Evolutionary conservation across 805 yeast genomes (phyloP), one percentile per base, ranked within the genome.

Genomic region (Schizosaccharomyces cryophilus): DNA sequence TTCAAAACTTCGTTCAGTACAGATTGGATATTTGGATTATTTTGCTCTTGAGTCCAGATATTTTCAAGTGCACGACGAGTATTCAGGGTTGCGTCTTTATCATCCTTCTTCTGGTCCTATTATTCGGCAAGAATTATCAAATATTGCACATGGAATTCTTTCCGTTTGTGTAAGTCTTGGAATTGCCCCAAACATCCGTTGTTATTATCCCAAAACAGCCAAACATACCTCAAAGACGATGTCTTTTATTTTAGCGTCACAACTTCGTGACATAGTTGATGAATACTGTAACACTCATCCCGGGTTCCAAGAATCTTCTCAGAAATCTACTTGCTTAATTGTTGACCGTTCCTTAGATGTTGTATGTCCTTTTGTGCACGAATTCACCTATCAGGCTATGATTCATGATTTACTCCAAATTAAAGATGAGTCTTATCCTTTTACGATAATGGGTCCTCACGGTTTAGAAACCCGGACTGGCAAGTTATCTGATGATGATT

Each of bases 311-410:
- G 80, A 81, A 0, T 66, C 65, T 13, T 63, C 63, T 26, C 71
- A 73, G 11, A 73, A 85, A 65, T 86, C 87, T 0, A 76, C 85
- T 0, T 76, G 90, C 64, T 70, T 93, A 42, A 80, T 93, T 21
- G 75, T 85, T 1, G 98, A 93, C 70, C 77, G 99, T 64, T 77
- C 95, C 1, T 69, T 88, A 69, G 98, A 94, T 69, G 73, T 84
- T 59, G 79, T 80, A 66, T 85, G 93, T 5, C 95, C 96, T 0
- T 69, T 93, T 58, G 71, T 89, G 61, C 97, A 93, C 70, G 95
- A 87, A 69, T 87, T 89, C 71, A 80, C 84, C 29, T 93, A 89
- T 71, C 95, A 90, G 71, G 89, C 96, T 4, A 82, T 89, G 85
- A 84, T 89, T 21, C 83, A 84, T 73, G 98, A 90, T 70, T 71